Percentiles rank a stretch among this genome's conserved stretches.
Evolutionary conservation across 768 basidiomycete genomes (phyloP).

Genomic region (Calocybe indica): DNA sequence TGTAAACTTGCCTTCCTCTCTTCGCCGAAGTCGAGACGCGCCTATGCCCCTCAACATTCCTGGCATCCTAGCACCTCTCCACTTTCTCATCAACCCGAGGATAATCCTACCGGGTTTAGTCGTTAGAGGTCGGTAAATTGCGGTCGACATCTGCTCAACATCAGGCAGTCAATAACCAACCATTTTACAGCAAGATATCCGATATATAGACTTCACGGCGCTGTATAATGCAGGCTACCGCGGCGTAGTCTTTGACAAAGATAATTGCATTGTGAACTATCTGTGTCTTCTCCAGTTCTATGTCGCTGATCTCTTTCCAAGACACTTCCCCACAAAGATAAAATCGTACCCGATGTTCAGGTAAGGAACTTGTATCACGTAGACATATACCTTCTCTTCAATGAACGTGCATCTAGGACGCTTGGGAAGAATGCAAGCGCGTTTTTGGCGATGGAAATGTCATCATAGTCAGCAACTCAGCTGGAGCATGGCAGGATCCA

Average conservation of each 20-base stretch:
- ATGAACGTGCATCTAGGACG: constrained; percentile 36
- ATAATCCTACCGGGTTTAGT: constrained; percentile 59
- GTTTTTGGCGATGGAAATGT: constrained; percentile 77
- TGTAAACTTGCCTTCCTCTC: background rate
- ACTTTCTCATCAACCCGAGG: constrained; percentile 63
- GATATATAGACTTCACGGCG: constrained; percentile 72
- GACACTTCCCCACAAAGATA: constrained; percentile 79
- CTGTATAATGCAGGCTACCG: constrained; percentile 73
- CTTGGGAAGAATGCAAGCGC: constrained; percentile 69
- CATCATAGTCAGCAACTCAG: constrained; percentile 92
- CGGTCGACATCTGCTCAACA: too few species aligned
- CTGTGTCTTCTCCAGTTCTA: background rate
- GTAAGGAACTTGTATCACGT: constrained; percentile 30
- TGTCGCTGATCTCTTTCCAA: constrained; percentile 20
- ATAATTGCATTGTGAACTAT: constrained; percentile 82
- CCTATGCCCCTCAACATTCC: constrained; percentile 72
- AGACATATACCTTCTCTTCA: background rate
- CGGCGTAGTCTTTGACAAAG: constrained; percentile 95
- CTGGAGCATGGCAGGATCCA: constrained; percentile 73
- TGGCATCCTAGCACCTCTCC: constrained; percentile 63
- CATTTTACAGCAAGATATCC: constrained; percentile 66
- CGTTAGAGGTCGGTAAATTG: constrained; percentile 51
- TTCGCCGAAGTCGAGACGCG: background rate
- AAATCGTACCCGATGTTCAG: constrained; percentile 68
- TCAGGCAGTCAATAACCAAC: constrained; percentile 8